These are phyloP conservation scores for Gynandropsis gynandra DNA, from an alignment of 345 rosid species.

Conservation along the genomic window DNA sequence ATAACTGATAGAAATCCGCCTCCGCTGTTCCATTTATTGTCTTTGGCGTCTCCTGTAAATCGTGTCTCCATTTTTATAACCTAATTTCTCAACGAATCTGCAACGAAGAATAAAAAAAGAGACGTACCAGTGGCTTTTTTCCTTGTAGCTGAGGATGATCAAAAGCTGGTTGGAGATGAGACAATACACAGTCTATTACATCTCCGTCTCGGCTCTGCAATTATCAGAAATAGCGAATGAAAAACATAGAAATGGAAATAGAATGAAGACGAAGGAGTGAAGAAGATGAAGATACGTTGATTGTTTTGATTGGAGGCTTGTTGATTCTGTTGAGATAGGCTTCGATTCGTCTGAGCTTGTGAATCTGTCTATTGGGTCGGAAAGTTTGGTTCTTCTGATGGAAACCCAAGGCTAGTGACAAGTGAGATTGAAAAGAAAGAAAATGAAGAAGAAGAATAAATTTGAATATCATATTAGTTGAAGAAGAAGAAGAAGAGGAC, in stretches of 20 bases:
- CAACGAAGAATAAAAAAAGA: neutral
- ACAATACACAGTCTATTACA: slow-evolving; percentile 73
- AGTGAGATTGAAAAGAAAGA: slow-evolving; percentile 29
- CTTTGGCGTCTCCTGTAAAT: slow-evolving; percentile 51
- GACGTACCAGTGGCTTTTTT: slow-evolving; percentile 59
- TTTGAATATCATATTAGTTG: slow-evolving; percentile 28
- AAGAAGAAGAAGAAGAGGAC: slow-evolving; percentile 38
- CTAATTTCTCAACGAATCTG: neutral
- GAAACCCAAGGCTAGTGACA: slow-evolving; percentile 36
- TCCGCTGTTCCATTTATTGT: slow-evolving; percentile 36
- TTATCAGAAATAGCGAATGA: neutral
- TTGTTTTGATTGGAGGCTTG: slow-evolving; percentile 84
- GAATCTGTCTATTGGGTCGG: slow-evolving; percentile 38
- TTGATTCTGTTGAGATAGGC: slow-evolving; percentile 61
- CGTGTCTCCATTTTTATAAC: slow-evolving; percentile 36
- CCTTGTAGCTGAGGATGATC: slow-evolving; percentile 82
- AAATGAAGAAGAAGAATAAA: slow-evolving; percentile 44
- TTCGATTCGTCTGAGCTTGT: slow-evolving; percentile 43
- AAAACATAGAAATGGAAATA: neutral
- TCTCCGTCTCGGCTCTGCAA: slow-evolving; percentile 97
- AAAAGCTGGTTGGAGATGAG: slow-evolving; percentile 89
- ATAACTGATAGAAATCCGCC: slow-evolving; percentile 47
- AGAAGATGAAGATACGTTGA: slow-evolving; percentile 40
- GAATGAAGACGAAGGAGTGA: slow-evolving; percentile 8
- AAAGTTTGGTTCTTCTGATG: slow-evolving; percentile 41